These are phyloP conservation scores for Calocera viscosa DNA, from an alignment of 768 basidiomycete species.

Conservation along the genomic window DNA sequence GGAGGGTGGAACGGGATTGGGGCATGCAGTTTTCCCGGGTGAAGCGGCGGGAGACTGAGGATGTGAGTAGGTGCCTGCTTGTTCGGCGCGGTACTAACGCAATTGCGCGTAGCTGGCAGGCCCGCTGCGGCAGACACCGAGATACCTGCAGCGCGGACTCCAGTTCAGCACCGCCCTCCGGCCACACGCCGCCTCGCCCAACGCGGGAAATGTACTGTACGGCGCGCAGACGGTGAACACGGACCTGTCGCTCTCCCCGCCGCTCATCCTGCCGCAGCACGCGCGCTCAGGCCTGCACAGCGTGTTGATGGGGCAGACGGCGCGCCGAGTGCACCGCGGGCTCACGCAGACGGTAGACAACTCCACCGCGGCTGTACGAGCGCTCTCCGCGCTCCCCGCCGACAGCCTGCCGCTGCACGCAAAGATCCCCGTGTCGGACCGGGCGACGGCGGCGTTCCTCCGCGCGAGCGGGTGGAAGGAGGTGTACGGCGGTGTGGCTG, in stretches of 20 bases:
- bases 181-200: background rate
- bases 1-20: background rate
- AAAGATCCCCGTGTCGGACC: constrained; percentile 4
- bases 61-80: background rate
- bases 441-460: background rate
- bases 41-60: background rate
- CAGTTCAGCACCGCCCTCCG: background rate
- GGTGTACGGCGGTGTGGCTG: background rate
- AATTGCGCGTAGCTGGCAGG: background rate
- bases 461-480: background rate
- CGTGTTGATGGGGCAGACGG: background rate
- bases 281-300: background rate
- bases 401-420: background rate
- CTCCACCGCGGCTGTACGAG: background rate
- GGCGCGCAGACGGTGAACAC: background rate
- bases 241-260: background rate
- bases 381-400: background rate
- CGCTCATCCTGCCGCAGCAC: background rate
- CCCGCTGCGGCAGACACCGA: background rate
- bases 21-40: background rate
- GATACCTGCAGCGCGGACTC: background rate
- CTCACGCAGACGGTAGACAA: background rate
- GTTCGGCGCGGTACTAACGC: background rate
- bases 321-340: background rate
- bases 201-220: background rate